Conservation (phyloP, 202 grass and related monocot genomes). For the Cymbopogon flexuosus region DNA sequence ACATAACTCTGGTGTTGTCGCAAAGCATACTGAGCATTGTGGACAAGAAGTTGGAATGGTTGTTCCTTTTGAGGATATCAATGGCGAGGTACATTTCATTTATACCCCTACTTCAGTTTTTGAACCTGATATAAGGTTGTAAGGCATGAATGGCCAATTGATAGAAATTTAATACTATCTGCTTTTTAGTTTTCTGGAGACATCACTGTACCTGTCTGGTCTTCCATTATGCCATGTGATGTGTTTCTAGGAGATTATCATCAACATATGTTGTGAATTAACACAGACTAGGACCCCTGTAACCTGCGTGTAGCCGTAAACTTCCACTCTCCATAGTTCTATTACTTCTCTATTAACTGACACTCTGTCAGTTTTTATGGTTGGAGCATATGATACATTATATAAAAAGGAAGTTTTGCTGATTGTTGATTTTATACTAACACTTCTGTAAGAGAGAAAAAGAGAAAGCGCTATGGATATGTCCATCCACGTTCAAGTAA, state of each 20-base stretch:
- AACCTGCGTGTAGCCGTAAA: not conserved
- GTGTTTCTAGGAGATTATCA: slow-evolving; percentile 6
- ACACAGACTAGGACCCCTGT: not conserved
- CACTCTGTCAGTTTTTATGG: not conserved
- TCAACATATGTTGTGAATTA: slow-evolving; percentile 1
- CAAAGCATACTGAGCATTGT: slow-evolving; percentile 67
- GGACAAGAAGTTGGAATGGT: slow-evolving; percentile 89
- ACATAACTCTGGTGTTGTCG: slow-evolving; percentile 66
- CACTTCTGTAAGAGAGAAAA: not conserved
- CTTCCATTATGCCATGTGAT: slow-evolving; percentile 7
- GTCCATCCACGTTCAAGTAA: not conserved
- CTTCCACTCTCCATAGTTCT: not conserved
- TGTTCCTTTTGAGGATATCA: slow-evolving; percentile 76
- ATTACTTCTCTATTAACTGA: not conserved
- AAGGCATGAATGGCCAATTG: not conserved
- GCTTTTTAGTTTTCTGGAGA: slow-evolving; percentile 8
- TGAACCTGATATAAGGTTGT: slow-evolving; percentile 2
- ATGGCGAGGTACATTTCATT: slow-evolving; percentile 59
- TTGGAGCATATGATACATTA: not conserved
- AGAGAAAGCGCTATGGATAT: not conserved
- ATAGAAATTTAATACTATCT: slow-evolving; percentile 10
- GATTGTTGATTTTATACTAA: not conserved
- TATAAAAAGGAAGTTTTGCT: not conserved
- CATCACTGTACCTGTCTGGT: not conserved
- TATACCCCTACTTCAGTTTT: slow-evolving; percentile 17